Conservation (phyloP, 2,329 filamentous ascomycete genomes). For the Paecilomyces sp. region DNA sequence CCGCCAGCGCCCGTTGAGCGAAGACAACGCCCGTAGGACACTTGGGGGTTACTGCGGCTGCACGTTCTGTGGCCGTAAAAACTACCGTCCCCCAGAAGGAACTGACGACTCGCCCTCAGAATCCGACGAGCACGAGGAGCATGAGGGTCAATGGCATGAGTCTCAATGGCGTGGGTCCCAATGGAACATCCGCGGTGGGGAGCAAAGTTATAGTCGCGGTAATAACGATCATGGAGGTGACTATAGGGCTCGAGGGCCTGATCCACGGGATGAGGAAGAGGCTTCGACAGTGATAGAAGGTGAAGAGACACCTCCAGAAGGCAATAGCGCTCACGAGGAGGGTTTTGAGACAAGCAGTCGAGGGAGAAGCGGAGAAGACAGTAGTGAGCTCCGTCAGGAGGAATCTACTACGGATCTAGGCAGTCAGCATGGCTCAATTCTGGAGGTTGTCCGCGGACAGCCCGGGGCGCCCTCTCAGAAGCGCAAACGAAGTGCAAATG, state of each 20-base stretch:
- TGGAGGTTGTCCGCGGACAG: neutral
- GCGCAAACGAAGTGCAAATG: neutral
- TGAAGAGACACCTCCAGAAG: neutral
- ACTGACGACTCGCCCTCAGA: neutral
- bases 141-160: neutral
- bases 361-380: neutral
- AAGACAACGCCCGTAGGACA: neutral
- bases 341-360: neutral
- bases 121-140: neutral
- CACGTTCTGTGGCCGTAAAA: neutral
- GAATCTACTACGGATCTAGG: neutral
- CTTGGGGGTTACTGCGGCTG: constrained; percentile 1
- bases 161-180: neutral
- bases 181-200: neutral
- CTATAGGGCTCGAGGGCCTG: neutral
- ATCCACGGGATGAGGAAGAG: neutral
- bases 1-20: neutral
- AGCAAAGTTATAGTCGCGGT: neutral
- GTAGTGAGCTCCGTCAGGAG: neutral
- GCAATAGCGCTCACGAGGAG: neutral
- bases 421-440: neutral
- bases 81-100: neutral
- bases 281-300: neutral
- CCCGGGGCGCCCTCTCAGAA: neutral
- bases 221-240: neutral